Conservation (phyloP, 2,329 filamentous ascomycete species). For the Apiospora saccharicola region DNA sequence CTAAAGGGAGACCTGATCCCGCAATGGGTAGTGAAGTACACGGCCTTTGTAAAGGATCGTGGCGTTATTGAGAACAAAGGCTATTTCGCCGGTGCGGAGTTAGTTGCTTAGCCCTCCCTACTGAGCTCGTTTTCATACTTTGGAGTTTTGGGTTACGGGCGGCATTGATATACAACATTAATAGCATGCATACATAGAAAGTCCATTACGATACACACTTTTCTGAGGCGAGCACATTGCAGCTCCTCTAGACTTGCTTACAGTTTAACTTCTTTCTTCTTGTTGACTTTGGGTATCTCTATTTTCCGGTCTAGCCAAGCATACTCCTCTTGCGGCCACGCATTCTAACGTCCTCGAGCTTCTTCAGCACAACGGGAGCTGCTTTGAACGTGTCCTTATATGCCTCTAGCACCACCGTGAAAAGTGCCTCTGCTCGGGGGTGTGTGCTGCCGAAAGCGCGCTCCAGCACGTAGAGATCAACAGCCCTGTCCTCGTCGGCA, state of each 20-base stretch:
- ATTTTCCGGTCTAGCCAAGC: slow-evolving; percentile 68
- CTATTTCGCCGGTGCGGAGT: slow-evolving; percentile 87
- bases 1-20: slow-evolving; percentile 81
- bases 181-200: slow-evolving; percentile 29
- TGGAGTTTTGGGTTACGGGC: slow-evolving; percentile 15
- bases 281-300: not conserved
- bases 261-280: not conserved
- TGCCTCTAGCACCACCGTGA: slow-evolving; percentile 74
- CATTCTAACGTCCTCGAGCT: slow-evolving; percentile 90
- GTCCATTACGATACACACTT: slow-evolving; percentile 22
- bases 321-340: slow-evolving; percentile 96
- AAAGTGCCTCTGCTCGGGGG: slow-evolving; percentile 81
- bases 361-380: slow-evolving; percentile 76
- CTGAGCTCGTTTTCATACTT: slow-evolving; percentile 20
- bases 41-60: slow-evolving; percentile 89
- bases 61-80: slow-evolving; percentile 99
- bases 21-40: slow-evolving; percentile 97
- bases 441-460: slow-evolving; percentile 95
- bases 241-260: slow-evolving; percentile 12
- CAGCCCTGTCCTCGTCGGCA: slow-evolving; percentile 91
- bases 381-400: slow-evolving; percentile 82
- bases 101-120: slow-evolving; percentile 48
- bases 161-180: slow-evolving; percentile 19
- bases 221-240: slow-evolving; percentile 18
- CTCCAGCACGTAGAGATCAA: slow-evolving; percentile 95